Conservation (phyloP, 257 asterid genomes). For the Rubia yunnanensis region DNA sequence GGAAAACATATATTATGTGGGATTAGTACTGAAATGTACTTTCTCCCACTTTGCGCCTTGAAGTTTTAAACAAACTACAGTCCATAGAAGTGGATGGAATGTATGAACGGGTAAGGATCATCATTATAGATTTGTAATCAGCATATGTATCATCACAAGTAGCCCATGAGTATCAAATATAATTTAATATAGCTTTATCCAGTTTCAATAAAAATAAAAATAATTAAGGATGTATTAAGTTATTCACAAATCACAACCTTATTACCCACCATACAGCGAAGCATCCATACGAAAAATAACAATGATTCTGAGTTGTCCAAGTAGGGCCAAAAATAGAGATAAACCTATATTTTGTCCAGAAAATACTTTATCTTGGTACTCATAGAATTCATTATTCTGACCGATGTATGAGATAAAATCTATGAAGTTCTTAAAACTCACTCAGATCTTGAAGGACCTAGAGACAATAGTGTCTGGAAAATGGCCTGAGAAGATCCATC, state of each 20-base stretch:
- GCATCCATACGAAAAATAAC: not conserved
- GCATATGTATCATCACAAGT: too few relatives aligned
- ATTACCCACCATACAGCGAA: not conserved
- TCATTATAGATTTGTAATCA: not conserved
- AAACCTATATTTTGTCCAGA: not conserved
- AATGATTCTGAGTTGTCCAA: not conserved
- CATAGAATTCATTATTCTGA: not conserved
- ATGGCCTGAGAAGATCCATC: slow-evolving; percentile 75
- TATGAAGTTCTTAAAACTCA: slow-evolving; percentile 22
- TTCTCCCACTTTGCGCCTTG: not conserved
- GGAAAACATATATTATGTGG: not conserved
- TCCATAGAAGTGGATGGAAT: not conserved
- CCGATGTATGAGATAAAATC: not conserved
- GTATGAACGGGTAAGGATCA: not conserved
- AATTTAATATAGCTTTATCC: not conserved
- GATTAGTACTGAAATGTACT: not conserved
- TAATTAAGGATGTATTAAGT: not conserved
- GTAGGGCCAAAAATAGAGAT: not conserved
- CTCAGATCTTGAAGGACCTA: slow-evolving; percentile 87
- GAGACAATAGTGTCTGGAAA: slow-evolving; percentile 70
- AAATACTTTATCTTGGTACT: not conserved
- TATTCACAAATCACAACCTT: not conserved
- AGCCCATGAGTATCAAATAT: not conserved
- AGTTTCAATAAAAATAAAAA: not conserved
- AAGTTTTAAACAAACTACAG: not conserved